Evolutionary conservation across 306 rosid species (phyloP), one percentile per base, ranked within the genome.

Genomic region (Rosa rugosa): DNA sequence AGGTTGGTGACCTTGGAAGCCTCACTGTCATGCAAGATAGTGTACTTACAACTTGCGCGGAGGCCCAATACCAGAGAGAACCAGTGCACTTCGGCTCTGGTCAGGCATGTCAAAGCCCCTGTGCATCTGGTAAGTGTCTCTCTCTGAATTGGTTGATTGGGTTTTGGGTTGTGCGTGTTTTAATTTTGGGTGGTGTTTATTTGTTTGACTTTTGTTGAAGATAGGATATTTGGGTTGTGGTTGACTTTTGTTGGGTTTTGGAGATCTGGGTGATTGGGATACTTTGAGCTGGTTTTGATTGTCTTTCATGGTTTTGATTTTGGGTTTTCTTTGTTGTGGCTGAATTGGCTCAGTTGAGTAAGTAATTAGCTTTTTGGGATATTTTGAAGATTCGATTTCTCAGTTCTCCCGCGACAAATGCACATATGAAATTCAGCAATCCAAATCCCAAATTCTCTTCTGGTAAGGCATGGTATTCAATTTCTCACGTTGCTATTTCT

Each of bases 81-180:
- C 34, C 99, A 96, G 92, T 93, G 99, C 84, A 84, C 98, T 45
- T 90, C 99, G 31, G 91, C 96, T 11, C 81, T 96, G 42, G 93
- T 93, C 47, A 91, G 86, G 84, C 97, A 91, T 85, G 86, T 96
- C 83, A 92, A 78, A 69, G 98, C 99, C 18, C 99, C 97, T 34
- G 89, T 89, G 80, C 94, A 89, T 6, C 96, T 96, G 67, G 99
- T 96, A 76, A 77, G 87, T 85, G 9, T 63, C 40, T 47, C 8
- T 8, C 2, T 27, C 40, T 76, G 38, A 20, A 34, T 71, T 22
- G 80, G 25, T 42, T 47, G 36, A 31, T 31, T 31, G 46, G 46
- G 9, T 42, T 42, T 42, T 42, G 49, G 2, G 46, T 5, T 73
- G 13, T n/a, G 54, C 2, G 54, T 5, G 49, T 49, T 65, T 73